These are phyloP conservation scores for Cryphonectria parasitica DNA, from an alignment of 2,329 filamentous ascomycete species.

Conservation along the genomic window DNA sequence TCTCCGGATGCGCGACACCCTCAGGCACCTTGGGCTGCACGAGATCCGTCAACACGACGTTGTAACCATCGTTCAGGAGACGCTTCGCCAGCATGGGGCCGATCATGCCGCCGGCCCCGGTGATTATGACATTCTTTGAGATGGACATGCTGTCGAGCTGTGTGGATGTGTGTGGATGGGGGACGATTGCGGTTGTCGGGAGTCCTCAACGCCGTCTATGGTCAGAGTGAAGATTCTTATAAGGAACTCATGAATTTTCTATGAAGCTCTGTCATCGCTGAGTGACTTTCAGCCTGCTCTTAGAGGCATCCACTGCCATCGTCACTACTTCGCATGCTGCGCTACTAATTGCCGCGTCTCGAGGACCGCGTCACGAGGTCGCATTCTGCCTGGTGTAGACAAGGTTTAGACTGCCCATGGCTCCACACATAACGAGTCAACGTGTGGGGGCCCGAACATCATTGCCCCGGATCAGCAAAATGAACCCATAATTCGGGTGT, in stretches of 20 bases:
- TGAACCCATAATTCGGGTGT: neutral
- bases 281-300: neutral
- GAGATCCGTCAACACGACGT: conserved; percentile 56
- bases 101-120: conserved; percentile 41
- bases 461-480: neutral
- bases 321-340: too few species aligned
- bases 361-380: conserved; percentile 20
- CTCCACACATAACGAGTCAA: neutral
- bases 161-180: neutral
- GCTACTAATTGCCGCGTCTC: neutral
- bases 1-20: conserved; percentile 51
- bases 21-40: conserved; percentile 54
- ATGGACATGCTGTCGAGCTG: conserved; percentile 10
- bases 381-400: too few species aligned
- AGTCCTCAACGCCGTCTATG: neutral
- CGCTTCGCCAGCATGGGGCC: conserved; percentile 44
- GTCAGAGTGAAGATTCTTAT: neutral
- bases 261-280: neutral
- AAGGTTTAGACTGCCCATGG: neutral
- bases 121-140: conserved; percentile 39
- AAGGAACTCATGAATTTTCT: neutral
- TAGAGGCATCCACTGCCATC: neutral
- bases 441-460: neutral
- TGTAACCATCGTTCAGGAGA: conserved; percentile 46
- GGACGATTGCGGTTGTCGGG: neutral